phyloP scores from a whole-genome alignment of 1,139 yeast species.

The Candida mesenterica region DNA sequence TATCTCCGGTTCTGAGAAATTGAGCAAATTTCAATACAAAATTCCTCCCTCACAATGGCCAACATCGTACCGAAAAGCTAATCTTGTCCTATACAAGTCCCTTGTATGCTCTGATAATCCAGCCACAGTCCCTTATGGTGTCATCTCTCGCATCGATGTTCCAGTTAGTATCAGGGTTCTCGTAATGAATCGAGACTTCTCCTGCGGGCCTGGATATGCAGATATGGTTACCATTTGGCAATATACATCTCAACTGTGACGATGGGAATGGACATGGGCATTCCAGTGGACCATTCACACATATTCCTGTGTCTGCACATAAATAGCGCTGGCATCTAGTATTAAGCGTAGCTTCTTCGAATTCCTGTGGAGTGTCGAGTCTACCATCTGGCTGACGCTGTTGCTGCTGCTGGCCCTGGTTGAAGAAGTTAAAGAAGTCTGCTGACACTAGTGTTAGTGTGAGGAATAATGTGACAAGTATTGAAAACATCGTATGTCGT shows the following conservation, averaged over 20 bases:
- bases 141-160: conserved; percentile 51
- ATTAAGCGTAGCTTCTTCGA: conserved; percentile 31
- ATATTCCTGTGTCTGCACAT: conserved; percentile 78
- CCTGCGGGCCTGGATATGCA: conserved; percentile 83
- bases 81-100: conserved; percentile 30
- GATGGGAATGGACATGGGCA: conserved; percentile 93
- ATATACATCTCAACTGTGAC: conserved; percentile 75
- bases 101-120: conserved; percentile 60
- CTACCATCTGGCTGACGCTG: conserved; percentile 22
- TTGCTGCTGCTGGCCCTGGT: conserved; percentile 25
- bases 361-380: conserved; percentile 24
- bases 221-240: conserved; percentile 67
- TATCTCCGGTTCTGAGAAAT: too few species aligned
- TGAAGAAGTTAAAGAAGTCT: conserved; percentile 35
- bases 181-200: conserved; percentile 32
- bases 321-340: conserved; percentile 64
- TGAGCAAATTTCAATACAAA: too few species aligned
- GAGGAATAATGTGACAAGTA: conserved; percentile 9
- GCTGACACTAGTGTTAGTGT: conserved; percentile 21
- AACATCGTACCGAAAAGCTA: not conserved
- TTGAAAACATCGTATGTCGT: conserved; percentile 9
- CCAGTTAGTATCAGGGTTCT: conserved; percentile 52
- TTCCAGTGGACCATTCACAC: conserved; percentile 65
- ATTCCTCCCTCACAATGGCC: too few species aligned
- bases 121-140: conserved; percentile 71